Evolutionary conservation across 2,329 filamentous ascomycete genomes (phyloP).

Genomic region (Trichoderma cornu-damae): DNA sequence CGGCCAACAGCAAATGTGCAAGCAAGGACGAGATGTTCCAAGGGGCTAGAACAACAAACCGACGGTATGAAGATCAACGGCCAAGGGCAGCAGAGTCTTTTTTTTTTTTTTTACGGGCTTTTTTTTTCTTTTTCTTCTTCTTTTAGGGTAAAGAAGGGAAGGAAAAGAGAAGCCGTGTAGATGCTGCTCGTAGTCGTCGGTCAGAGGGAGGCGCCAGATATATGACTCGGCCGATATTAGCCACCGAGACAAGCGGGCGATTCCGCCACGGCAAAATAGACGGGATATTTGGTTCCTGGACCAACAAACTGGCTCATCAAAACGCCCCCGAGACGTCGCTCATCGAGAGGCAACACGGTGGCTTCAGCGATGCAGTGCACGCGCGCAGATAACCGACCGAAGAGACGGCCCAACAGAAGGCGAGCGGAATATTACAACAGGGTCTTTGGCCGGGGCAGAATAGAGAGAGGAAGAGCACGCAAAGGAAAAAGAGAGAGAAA

Average conservation of each 20-base stretch:
- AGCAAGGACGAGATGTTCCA: slow-evolving; percentile 49
- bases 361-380: not conserved
- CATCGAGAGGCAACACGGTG: not conserved
- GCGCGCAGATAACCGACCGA: not conserved
- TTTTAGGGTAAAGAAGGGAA: too few species aligned
- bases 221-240: not conserved
- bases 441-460: not conserved
- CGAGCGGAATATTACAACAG: slow-evolving; percentile 5
- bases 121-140: too few species aligned
- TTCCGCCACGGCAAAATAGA: not conserved
- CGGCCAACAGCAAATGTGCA: slow-evolving; percentile 52
- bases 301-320: not conserved
- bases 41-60: slow-evolving; percentile 47
- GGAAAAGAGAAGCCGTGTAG: not conserved
- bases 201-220: not conserved
- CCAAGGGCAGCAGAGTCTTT: not conserved
- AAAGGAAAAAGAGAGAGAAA: too few species aligned
- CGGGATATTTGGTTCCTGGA: not conserved
- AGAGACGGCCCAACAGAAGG: not conserved
- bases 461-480: not conserved
- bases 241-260: not conserved
- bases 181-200: not conserved
- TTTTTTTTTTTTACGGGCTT: too few species aligned
- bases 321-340: not conserved
- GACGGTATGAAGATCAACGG: slow-evolving; percentile 12